A percentile compares a stretch with the other conserved stretches of the same genome.
phyloP scores from a whole-genome alignment of 257 asterid genomes.

The Petunia secreta region DNA sequence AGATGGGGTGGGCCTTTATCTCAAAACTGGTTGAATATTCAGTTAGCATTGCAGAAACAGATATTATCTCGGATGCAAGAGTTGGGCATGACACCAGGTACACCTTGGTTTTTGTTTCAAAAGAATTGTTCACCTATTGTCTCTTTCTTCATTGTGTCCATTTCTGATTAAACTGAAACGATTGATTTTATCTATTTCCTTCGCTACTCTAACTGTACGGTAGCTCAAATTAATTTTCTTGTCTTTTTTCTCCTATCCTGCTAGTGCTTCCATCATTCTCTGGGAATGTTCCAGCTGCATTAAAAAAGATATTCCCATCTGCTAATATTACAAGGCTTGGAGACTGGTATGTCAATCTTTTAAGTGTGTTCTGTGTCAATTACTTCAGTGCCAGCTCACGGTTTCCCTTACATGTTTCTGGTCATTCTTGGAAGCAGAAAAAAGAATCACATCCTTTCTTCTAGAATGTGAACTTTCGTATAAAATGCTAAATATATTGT shows the following conservation, averaged over 20 bases:
- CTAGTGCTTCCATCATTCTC: conserved; percentile 97
- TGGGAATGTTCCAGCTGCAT: conserved; percentile 96
- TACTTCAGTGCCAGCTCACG: conserved; percentile 16
- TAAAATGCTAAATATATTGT: neutral
- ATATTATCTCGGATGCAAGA: conserved; percentile 84
- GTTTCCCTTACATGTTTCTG: conserved; percentile 22
- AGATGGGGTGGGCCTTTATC: conserved; percentile 99
- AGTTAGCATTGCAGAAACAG: conserved; percentile 75
- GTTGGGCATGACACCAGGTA: conserved; percentile 99
- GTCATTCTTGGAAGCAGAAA: neutral
- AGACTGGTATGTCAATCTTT: conserved; percentile 67
- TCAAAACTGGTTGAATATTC: conserved; percentile 82
- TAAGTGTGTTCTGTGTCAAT: neutral
- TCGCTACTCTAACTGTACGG: too few relatives aligned
- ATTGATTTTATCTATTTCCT: too few relatives aligned
- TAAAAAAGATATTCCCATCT: conserved; percentile 70
- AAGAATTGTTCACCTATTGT: neutral
- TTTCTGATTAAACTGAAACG: neutral
- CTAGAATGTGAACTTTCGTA: neutral
- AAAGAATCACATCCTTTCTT: neutral
- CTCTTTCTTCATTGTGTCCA: neutral
- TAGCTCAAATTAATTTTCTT: neutral
- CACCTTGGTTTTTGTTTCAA: conserved; percentile 21
- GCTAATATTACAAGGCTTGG: conserved; percentile 93
- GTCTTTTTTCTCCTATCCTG: conserved; percentile 24